Evolutionary conservation across 2,329 filamentous ascomycete species (phyloP), one percentile per base, ranked within the genome.

Genomic region (Aspergillus tamarii): DNA sequence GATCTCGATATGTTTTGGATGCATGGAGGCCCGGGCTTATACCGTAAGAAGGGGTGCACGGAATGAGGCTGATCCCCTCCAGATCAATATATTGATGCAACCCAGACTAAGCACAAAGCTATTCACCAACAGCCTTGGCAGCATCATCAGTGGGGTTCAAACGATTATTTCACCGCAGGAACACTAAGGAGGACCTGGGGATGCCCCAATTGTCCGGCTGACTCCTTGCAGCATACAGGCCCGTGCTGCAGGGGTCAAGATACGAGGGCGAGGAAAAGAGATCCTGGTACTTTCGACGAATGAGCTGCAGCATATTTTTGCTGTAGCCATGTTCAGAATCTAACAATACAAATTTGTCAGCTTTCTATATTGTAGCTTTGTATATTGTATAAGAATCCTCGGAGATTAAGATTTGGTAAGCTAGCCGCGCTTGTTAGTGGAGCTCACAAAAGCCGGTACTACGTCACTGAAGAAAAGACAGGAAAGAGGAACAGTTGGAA

Each of bases 181-280:
- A 65, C 59, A 56, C 64, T 57, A 53, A 62, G 57, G 61, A 58
- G 54, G 68, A 60, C 64, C 59, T 65, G 60, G 55, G 63, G 53
- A 66, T 67, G 62, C 60, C 62, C 64, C 64, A 64, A 66, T 66
- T 64, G 50, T 65, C 64, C 66, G 63, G 54, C 32, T 46, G 57
- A 58, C 63, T 69, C 73, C 74, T 75, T 76, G 69, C 74, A 52
- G 69, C 64, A 53, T 36, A 54, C 50, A 62, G 63, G 67, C 70
- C 71, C 63, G 73, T 73, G 72, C 68, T 67, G 63, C 58, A 66
- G 62, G 64, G 60, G 64, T 60, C 48, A 11, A 53, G 57, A 46
- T 28, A 41, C 26, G 30, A 21, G 36, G 30, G 19, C n/a, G 52
- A 54, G 50, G 30, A 53, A 34, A 39, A 55, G 32, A 3, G 12